phyloP scores from a whole-genome alignment of 257 asterid species.

The Orobanche coerulescens region DNA sequence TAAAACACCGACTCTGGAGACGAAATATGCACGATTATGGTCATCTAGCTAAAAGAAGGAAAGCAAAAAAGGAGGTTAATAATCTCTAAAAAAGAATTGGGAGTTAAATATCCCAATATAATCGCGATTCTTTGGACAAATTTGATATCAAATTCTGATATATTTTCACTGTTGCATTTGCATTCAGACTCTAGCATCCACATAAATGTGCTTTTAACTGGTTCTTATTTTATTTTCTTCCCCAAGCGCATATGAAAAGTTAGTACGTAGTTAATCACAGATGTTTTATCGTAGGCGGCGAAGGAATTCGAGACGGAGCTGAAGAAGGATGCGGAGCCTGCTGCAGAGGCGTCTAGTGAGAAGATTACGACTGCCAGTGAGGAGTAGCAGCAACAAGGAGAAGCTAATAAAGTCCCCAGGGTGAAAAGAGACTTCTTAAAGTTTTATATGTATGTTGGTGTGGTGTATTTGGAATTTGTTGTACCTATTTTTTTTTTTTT shows the following conservation, averaged over 20 bases:
- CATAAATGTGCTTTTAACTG: too few relatives aligned
- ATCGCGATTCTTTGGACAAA: too few relatives aligned
- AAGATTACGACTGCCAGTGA: slow-evolving; percentile 24
- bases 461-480: slow-evolving; percentile 2
- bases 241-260: neutral
- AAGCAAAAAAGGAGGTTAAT: too few relatives aligned
- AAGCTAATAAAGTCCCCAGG: slow-evolving; percentile 28
- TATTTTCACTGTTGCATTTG: too few relatives aligned
- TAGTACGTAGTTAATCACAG: slow-evolving; percentile 15
- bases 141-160: too few relatives aligned
- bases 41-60: too few relatives aligned
- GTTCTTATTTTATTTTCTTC: too few relatives aligned
- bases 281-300: slow-evolving; percentile 51
- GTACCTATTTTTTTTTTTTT: slow-evolving; percentile 1
- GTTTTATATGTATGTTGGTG: neutral
- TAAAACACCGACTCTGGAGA: too few relatives aligned
- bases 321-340: slow-evolving; percentile 45
- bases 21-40: too few relatives aligned
- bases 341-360: slow-evolving; percentile 36
- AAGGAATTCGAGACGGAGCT: slow-evolving; percentile 83
- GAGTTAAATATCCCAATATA: too few relatives aligned
- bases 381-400: slow-evolving; percentile 37
- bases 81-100: too few relatives aligned
- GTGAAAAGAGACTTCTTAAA: slow-evolving; percentile 36
- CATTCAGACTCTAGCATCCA: too few relatives aligned